Percentiles rank a stretch among this genome's conserved stretches.
Conservation (phyloP, 306 rosid species). For the Cicer arietinum region DNA sequence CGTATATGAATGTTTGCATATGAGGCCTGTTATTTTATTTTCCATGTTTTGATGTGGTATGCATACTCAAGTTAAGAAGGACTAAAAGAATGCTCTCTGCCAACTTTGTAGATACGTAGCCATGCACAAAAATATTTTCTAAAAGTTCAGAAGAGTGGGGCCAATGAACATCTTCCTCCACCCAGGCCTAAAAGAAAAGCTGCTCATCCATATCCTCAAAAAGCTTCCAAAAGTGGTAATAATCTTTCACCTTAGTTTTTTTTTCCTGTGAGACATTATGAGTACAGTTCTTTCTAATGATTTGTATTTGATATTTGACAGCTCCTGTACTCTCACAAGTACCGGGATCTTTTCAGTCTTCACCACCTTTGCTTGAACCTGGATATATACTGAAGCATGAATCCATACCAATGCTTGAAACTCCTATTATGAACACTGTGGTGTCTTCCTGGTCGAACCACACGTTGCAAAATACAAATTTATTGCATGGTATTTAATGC, state of each 20-base stretch:
- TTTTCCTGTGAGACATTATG: neutral
- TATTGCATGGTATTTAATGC: conserved; percentile 59
- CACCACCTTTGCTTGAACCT: conserved; percentile 74
- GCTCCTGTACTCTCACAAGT: conserved; percentile 59
- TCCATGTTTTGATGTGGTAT: conserved; percentile 11
- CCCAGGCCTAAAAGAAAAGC: conserved; percentile 98
- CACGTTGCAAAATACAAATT: conserved; percentile 56
- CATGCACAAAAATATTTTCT: conserved; percentile 96
- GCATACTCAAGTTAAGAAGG: conserved; percentile 17
- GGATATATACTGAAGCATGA: conserved; percentile 62
- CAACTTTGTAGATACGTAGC: conserved; percentile 76
- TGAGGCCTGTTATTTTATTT: neutral
- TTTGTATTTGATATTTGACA: conserved; percentile 48
- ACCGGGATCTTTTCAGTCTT: conserved; percentile 70
- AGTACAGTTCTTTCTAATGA: conserved; percentile 41
- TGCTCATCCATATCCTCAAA: conserved; percentile 96
- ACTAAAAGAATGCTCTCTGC: conserved; percentile 21
- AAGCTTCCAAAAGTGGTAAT: conserved; percentile 84
- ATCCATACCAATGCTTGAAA: conserved; percentile 59
- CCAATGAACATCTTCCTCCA: conserved; percentile 93
- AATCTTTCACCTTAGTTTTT: conserved; percentile 11
- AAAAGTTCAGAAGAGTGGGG: conserved; percentile 94
- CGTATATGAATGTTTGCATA: neutral
- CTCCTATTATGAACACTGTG: conserved; percentile 57
- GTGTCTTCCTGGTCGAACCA: conserved; percentile 68